phyloP scores from a whole-genome alignment of 179 eudicot genomes.

The Heliamphora pulchella region DNA sequence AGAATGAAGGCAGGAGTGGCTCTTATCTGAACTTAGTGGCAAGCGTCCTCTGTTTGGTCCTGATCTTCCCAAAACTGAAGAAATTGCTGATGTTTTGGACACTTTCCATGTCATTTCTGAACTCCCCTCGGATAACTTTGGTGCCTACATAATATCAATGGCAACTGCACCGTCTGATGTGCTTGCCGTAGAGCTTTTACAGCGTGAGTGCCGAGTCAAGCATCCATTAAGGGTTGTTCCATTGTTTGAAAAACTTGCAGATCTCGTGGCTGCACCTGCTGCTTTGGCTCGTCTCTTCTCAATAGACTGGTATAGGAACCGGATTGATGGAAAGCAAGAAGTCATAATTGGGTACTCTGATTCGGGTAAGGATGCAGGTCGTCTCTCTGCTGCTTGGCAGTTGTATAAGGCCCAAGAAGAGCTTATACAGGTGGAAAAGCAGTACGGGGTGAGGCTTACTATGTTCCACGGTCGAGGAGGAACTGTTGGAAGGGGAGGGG shows the following conservation, averaged over 20 bases:
- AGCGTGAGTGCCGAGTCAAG: constrained; percentile 83
- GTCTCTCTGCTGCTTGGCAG: constrained; percentile 92
- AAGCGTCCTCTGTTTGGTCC: constrained; percentile 90
- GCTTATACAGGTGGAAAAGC: constrained; percentile 74
- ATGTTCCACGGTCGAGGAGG: constrained; percentile 99
- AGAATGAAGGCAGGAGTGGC: constrained; percentile 82
- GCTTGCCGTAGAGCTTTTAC: constrained; percentile 89
- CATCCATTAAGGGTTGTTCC: constrained; percentile 84
- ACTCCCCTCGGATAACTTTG: constrained; percentile 86
- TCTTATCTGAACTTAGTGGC: constrained; percentile 77
- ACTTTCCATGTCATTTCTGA: constrained; percentile 76
- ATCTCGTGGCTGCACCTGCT: constrained; percentile 88
- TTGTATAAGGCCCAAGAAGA: constrained; percentile 93
- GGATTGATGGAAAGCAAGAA: constrained; percentile 85
- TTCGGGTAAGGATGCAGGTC: constrained; percentile 92
- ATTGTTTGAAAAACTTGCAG: constrained; percentile 83
- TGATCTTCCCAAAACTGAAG: constrained; percentile 90
- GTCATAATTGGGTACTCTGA: constrained; percentile 97
- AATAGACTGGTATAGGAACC: constrained; percentile 69
- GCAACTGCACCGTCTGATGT: constrained; percentile 96
- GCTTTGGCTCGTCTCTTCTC: constrained; percentile 84
- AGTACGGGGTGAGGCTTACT: constrained; percentile 69
- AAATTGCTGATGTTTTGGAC: constrained; percentile 81
- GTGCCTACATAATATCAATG: constrained; percentile 94
- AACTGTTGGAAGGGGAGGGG: constrained; percentile 95